Conservation (phyloP, 164 flowering plant genomes). For the Sextonia rubra region DNA sequence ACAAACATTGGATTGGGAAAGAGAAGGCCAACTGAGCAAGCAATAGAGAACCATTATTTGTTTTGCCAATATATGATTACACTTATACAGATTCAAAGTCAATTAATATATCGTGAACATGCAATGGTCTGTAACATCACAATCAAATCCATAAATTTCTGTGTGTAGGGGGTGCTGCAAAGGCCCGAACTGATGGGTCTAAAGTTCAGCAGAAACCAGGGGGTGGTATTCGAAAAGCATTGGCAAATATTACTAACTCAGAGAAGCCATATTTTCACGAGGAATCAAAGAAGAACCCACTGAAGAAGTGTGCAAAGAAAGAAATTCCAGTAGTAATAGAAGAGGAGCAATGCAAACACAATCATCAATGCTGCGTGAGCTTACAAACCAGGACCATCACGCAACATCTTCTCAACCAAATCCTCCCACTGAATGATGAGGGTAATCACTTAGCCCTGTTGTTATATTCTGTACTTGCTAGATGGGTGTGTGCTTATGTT, state of each 20-base stretch:
- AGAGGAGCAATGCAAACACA: slow-evolving; percentile 56
- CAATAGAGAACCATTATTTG: neutral
- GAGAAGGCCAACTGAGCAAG: neutral
- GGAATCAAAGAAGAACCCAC: slow-evolving; percentile 25
- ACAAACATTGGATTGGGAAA: neutral
- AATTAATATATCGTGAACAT: no score
- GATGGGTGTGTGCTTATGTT: neutral
- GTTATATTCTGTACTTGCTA: neutral
- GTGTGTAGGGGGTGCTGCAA: slow-evolving; percentile 13
- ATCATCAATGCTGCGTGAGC: slow-evolving; percentile 45
- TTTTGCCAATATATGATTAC: neutral
- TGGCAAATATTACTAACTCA: slow-evolving; percentile 59
- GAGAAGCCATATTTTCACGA: slow-evolving; percentile 28
- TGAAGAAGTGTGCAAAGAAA: slow-evolving; percentile 16
- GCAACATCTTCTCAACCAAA: slow-evolving; percentile 20
- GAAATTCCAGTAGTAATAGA: slow-evolving; percentile 10
- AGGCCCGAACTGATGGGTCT: slow-evolving; percentile 16
- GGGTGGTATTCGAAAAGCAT: slow-evolving; percentile 43
- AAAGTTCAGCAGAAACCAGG: slow-evolving; percentile 33
- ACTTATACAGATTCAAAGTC: neutral
- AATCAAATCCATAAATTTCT: neutral
- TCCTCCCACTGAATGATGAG: slow-evolving; percentile 36
- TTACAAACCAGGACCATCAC: slow-evolving; percentile 21
- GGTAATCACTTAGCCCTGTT: neutral
- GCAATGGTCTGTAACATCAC: neutral